A percentile compares a stretch with the other conserved stretches of the same genome.
These are phyloP conservation scores for Leucocoprinus leucothites DNA, from an alignment of 768 basidiomycete genomes.

Conservation along the genomic window DNA sequence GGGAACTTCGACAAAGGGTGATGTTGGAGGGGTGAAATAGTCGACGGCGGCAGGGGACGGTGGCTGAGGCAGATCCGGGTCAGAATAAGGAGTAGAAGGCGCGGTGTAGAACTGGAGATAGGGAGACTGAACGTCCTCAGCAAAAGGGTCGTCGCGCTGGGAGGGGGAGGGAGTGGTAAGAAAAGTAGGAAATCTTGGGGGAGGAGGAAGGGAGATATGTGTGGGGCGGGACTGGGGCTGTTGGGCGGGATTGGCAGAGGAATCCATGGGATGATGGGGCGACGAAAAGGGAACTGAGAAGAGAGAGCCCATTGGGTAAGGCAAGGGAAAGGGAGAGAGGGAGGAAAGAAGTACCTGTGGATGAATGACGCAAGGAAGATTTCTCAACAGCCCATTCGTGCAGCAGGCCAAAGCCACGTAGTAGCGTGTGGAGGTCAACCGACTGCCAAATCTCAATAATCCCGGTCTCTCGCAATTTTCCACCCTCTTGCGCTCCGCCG, in stretches of 20 bases:
- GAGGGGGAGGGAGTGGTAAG: slow-evolving; percentile 32
- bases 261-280: slow-evolving; percentile 11
- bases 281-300: slow-evolving; percentile 12
- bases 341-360: slow-evolving; percentile 10
- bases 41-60: slow-evolving; percentile 23
- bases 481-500: slow-evolving; percentile 10
- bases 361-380: slow-evolving; percentile 10
- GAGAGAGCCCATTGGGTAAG: slow-evolving; percentile 11
- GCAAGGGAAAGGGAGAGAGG: slow-evolving; percentile 7
- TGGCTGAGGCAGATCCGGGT: slow-evolving; percentile 20
- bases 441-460: too few species aligned
- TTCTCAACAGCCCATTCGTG: background rate
- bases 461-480: slow-evolving; percentile 4
- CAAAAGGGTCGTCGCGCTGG: slow-evolving; percentile 22
- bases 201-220: slow-evolving; percentile 34
- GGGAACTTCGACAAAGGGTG: slow-evolving; percentile 28
- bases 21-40: slow-evolving; percentile 36
- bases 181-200: slow-evolving; percentile 27
- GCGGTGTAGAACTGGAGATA: slow-evolving; percentile 43
- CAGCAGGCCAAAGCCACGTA: too few species aligned
- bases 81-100: slow-evolving; percentile 41
- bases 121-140: slow-evolving; percentile 25
- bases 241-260: slow-evolving; percentile 3
- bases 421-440: background rate
- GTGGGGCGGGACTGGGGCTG: slow-evolving; percentile 17